These are phyloP conservation scores for Calonectria pseudoturangicola DNA, from an alignment of 2,329 filamentous ascomycete species.

Conservation along the genomic window DNA sequence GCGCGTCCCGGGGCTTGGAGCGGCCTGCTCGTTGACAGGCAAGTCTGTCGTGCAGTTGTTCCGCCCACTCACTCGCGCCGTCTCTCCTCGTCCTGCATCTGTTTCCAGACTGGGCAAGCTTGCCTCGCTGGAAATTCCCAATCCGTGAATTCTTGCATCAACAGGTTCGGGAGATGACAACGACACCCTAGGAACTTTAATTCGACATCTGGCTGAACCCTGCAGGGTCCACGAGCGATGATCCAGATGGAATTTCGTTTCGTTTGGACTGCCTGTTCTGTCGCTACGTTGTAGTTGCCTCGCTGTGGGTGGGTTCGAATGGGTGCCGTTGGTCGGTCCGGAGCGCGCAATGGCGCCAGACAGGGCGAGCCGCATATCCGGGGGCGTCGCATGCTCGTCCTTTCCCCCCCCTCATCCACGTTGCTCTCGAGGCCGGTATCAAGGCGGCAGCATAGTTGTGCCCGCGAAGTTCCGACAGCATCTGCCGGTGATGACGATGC, in stretches of 20 bases:
- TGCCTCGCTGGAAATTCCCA: constrained; percentile 41
- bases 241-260: constrained; percentile 6
- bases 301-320: neutral
- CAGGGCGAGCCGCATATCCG: constrained; percentile 32
- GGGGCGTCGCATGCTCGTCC: constrained; percentile 20
- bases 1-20: constrained; percentile 2
- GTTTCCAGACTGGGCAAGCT: constrained; percentile 43
- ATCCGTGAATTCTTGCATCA: constrained; percentile 49
- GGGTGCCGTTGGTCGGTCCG: neutral
- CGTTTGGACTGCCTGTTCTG: constrained; percentile 18
- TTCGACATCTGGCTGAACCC: constrained; percentile 37
- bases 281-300: constrained; percentile 11
- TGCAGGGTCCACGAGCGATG: neutral
- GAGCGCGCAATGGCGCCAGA: neutral
- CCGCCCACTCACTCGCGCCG: constrained; percentile 27
- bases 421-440: neutral
- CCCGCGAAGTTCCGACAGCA: constrained; percentile 35
- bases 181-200: constrained; percentile 45
- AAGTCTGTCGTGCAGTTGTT: constrained; percentile 40
- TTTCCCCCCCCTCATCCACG: constrained; percentile 1
- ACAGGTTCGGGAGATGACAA: constrained; percentile 38
- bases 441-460: constrained; percentile 15
- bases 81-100: constrained; percentile 37
- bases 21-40: constrained; percentile 26
- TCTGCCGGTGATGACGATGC: constrained; percentile 26